Conservation (phyloP, 2,329 filamentous ascomycete species). For the Monilinia fructicola region DNA sequence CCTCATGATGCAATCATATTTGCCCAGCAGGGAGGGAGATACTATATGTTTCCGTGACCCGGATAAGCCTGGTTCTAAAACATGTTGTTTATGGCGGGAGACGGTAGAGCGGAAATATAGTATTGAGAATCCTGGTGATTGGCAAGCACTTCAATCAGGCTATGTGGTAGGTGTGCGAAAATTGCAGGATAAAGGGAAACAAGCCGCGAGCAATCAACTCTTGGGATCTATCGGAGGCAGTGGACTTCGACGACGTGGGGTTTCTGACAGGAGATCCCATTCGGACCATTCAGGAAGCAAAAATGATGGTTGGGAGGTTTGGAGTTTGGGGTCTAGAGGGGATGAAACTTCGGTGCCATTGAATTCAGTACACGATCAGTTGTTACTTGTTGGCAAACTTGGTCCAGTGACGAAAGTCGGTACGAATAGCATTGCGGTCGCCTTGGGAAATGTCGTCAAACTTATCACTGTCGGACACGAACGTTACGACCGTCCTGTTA, state of each 20-base stretch:
- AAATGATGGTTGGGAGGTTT: conserved; percentile 52
- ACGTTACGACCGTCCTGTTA: conserved; percentile 51
- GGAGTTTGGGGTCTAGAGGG: conserved; percentile 50
- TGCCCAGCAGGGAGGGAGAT: conserved; percentile 52
- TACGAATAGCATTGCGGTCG: conserved; percentile 64
- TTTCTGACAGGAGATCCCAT: not conserved
- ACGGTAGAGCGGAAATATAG: conserved; percentile 53
- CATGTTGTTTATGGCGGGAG: conserved; percentile 52
- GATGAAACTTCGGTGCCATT: conserved; percentile 34
- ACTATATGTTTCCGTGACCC: conserved; percentile 58
- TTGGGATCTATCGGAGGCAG: conserved; percentile 5
- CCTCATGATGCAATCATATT: conserved; percentile 64
- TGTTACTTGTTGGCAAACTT: conserved; percentile 63
- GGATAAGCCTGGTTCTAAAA: conserved; percentile 43
- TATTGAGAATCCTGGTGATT: conserved; percentile 62
- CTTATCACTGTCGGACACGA: conserved; percentile 67
- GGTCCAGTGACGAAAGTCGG: conserved; percentile 66
- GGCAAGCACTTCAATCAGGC: conserved; percentile 61
- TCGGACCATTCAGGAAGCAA: conserved; percentile 14
- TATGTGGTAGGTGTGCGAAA: conserved; percentile 63
- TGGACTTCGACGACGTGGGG: conserved; percentile 30
- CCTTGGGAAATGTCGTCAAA: conserved; percentile 71
- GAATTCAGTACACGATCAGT: conserved; percentile 39
- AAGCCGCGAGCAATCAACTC: not conserved
- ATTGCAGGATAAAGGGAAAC: conserved; percentile 38